Evolutionary conservation across 257 asterid genomes (phyloP).

Genomic region (Solanum medicagineum): DNA sequence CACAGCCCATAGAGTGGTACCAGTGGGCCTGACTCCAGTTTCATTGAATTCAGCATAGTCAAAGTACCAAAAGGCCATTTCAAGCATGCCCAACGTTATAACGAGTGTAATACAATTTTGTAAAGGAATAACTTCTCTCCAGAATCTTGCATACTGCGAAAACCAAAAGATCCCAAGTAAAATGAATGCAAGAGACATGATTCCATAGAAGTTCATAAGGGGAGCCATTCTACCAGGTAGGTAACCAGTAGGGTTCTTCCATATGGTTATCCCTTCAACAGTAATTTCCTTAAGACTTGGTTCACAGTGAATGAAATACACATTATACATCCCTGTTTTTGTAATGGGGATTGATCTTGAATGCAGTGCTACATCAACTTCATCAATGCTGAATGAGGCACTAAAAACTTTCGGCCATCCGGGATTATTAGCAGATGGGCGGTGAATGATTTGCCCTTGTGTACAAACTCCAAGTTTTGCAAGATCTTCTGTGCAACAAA

Average conservation of each 20-base stretch:
- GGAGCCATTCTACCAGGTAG: conserved; percentile 99
- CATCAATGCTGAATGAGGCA: conserved; percentile 48
- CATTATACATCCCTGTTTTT: conserved; percentile 88
- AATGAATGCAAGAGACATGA: conserved; percentile 82
- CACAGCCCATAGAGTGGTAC: conserved; percentile 90
- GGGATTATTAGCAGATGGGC: conserved; percentile 61
- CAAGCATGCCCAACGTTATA: conserved; percentile 86
- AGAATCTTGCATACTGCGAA: conserved; percentile 79
- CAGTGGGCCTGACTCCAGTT: conserved; percentile 77
- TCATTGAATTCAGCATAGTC: conserved; percentile 88
- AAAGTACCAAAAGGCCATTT: conserved; percentile 93
- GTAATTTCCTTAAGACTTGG: conserved; percentile 53
- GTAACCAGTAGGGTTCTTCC: conserved; percentile 94
- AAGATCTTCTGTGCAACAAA: conserved; percentile 85
- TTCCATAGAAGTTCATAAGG: conserved; percentile 70
- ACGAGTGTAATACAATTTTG: conserved; percentile 85
- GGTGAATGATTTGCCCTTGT: conserved; percentile 69
- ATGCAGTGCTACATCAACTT: conserved; percentile 34
- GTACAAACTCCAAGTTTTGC: conserved; percentile 91
- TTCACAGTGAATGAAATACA: conserved; percentile 89
- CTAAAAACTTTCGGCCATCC: conserved; percentile 91
- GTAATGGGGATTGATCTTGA: conserved; percentile 62
- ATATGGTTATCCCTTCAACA: conserved; percentile 74
- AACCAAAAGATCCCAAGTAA: conserved; percentile 88
- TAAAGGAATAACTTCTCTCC: conserved; percentile 85